Conservation (phyloP, 129 eudicot species). For the Arctium minus region DNA sequence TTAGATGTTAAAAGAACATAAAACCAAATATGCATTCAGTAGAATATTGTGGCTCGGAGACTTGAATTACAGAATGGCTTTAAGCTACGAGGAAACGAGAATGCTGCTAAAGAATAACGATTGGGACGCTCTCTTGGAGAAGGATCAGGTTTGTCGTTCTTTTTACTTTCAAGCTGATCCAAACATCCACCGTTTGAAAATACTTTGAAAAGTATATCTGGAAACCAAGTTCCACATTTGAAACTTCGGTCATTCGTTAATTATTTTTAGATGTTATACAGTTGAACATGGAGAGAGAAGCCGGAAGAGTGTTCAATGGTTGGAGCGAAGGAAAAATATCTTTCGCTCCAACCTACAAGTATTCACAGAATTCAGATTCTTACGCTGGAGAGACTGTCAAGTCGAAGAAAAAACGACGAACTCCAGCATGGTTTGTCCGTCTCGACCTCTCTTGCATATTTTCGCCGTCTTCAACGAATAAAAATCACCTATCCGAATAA, state of each 20-base stretch:
- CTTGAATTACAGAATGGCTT: conserved; percentile 60
- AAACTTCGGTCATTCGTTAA: neutral
- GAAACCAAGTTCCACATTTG: too few relatives aligned
- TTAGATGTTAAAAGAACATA: neutral
- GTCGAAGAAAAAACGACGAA: conserved; percentile 65
- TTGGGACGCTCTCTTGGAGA: conserved; percentile 62
- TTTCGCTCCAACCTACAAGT: conserved; percentile 76
- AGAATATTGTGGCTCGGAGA: conserved; percentile 77
- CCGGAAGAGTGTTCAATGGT: conserved; percentile 60
- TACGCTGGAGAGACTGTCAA: conserved; percentile 63
- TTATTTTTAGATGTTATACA: neutral
- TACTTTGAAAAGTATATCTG: neutral
- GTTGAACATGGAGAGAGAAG: conserved; percentile 57
- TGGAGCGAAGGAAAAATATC: conserved; percentile 60
- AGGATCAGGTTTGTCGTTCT: conserved; percentile 60
- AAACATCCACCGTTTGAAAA: neutral
- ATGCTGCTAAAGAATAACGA: conserved; percentile 47
- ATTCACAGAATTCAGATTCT: conserved; percentile 55
- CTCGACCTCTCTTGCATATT: neutral
- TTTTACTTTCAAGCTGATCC: neutral
- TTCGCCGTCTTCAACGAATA: neutral
- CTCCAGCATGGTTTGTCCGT: conserved; percentile 64
- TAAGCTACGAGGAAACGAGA: conserved; percentile 54
- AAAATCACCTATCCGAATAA: neutral
- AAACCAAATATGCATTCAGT: conserved; percentile 28